Evolutionary conservation across 2,329 filamentous ascomycete genomes (phyloP), one percentile per base, ranked within the genome.

Genomic region (Botryotinia convoluta): DNA sequence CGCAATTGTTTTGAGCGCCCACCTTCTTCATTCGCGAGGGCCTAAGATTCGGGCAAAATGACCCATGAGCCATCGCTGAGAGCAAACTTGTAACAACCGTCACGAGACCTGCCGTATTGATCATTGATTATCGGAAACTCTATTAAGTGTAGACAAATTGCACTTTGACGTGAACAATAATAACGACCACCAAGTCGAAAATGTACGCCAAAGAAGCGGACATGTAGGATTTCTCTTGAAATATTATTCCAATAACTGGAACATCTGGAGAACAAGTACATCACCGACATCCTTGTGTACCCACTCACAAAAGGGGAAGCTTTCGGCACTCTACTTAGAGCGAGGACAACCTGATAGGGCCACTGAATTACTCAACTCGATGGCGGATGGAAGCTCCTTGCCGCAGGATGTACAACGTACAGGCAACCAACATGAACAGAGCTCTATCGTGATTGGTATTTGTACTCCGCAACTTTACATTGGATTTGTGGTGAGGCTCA

Each of bases 241-340:
- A 54, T 7, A 16, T 8, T 3, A 16, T 1, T 22, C 9, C 26
- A 42, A 54, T 2, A 26, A 29, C 9, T 10, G n/a, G 10, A 32
- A 1, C 5, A 54, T 32, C 18, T 22, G 10, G 5, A 57, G 6
- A 67, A 51, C n/a, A n/a, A 42, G 45, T 39, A 39, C 14, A 62
- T 39, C 4, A 22, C 35, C 32, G 64, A 54, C 6, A 51, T 51
- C 10, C 7, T 51, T 14, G 12, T 37, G 32, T 37, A 45, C 18
- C 48, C 35, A 68, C 48, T 42, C 18, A 54, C 16, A 37, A 68
- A 57, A 26, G 45, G 64, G 48, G 26, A 57, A 57, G 45, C 7
- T 54, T 57, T 39, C 20, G 16, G 9, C 37, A 48, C 48, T 68
- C 64, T 29, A 39, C 64, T 68, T 68, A n/a, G 64, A 68, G 45